Conservation (phyloP, 306 rosid species). For the Fragaria vesca region DNA sequence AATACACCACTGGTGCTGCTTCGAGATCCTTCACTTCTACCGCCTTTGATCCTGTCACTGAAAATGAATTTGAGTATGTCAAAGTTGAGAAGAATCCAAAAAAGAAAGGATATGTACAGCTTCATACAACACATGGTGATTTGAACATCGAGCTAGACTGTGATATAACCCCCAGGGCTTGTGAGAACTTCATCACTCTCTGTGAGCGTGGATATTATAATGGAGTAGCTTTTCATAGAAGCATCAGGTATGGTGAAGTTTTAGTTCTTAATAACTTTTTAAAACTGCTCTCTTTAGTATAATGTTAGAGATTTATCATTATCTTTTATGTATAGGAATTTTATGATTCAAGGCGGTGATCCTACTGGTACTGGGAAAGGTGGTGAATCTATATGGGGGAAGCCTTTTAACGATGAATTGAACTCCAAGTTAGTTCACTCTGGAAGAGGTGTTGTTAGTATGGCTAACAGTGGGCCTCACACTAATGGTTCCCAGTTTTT, state of each 20-base stretch:
- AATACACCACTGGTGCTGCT: slow-evolving; percentile 93
- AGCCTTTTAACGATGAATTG: slow-evolving; percentile 85
- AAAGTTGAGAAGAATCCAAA: slow-evolving; percentile 96
- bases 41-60: slow-evolving; percentile 83
- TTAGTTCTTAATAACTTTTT: slow-evolving; percentile 5
- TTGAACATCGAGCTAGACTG: slow-evolving; percentile 94
- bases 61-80: slow-evolving; percentile 83
- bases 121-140: slow-evolving; percentile 94
- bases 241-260: slow-evolving; percentile 54
- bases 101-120: slow-evolving; percentile 90
- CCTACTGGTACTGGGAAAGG: slow-evolving; percentile 96
- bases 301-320: slow-evolving; percentile 9
- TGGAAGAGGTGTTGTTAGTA: slow-evolving; percentile 93
- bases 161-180: slow-evolving; percentile 87
- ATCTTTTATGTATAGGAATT: slow-evolving; percentile 57
- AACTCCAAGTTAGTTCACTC: slow-evolving; percentile 93
- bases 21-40: slow-evolving; percentile 96
- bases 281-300: slow-evolving; percentile 2
- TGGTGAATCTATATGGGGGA: slow-evolving; percentile 97
- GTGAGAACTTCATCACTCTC: slow-evolving; percentile 92
- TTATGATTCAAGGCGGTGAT: slow-evolving; percentile 99
- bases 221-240: slow-evolving; percentile 90
- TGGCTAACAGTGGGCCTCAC: slow-evolving; percentile 99
- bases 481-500: slow-evolving; percentile 97
- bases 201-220: slow-evolving; percentile 92